Conservation (phyloP, 768 basidiomycete species). For the Neoboletus magnificus region DNA sequence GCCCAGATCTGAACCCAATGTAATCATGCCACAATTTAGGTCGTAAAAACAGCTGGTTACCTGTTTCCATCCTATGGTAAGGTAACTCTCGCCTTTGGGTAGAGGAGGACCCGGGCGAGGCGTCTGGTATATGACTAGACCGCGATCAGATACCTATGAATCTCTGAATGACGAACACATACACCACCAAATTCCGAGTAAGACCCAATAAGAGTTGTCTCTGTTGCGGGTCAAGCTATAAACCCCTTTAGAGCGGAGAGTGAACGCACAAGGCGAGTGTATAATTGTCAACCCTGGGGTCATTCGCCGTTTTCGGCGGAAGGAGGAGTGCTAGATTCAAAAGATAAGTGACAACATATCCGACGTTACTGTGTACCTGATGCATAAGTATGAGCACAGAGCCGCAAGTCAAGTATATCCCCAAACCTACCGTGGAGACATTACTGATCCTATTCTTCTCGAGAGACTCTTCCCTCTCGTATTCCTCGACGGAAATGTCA, state of each 20-base stretch:
- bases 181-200: constrained; percentile 90
- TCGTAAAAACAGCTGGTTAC: constrained; percentile 29
- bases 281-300: constrained; percentile 73
- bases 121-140: constrained; percentile 74
- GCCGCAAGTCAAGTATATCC: background rate
- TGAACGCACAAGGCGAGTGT: constrained; percentile 61
- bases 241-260: background rate
- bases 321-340: constrained; percentile 71
- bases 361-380: constrained; percentile 74
- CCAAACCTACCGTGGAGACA: constrained; percentile 62
- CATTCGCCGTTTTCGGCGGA: constrained; percentile 39
- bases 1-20: constrained; percentile 59
- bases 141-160: background rate
- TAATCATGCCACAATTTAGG: background rate
- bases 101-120: constrained; percentile 79
- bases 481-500: constrained; percentile 57
- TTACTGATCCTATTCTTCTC: constrained; percentile 87
- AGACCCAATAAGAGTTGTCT: constrained; percentile 72
- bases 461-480: constrained; percentile 70
- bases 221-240: constrained; percentile 30
- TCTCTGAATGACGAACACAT: constrained; percentile 23
- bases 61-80: constrained; percentile 87
- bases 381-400: background rate
- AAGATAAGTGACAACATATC: constrained; percentile 61
- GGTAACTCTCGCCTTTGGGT: constrained; percentile 71